phyloP scores from a whole-genome alignment of 1,284 basidiomycete species.

The Ceratobasidium sp. region DNA sequence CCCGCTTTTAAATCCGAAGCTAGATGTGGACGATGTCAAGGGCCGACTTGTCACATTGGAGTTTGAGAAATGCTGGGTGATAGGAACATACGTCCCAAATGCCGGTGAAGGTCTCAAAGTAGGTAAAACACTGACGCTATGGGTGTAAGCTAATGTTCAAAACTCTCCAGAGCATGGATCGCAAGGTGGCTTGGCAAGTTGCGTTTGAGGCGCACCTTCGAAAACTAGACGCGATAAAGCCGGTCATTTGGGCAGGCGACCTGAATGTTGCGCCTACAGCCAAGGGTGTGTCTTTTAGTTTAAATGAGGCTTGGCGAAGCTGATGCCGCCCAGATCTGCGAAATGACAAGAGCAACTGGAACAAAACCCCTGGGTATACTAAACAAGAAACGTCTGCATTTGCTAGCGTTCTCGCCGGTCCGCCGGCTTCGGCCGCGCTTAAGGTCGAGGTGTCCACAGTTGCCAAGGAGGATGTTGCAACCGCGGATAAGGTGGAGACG shows the following conservation, averaged over 20 bases:
- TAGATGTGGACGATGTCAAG: conserved; percentile 62
- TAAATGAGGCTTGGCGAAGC: not conserved
- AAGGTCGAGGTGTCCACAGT: not conserved
- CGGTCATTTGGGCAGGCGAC: conserved; percentile 91
- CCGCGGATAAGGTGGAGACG: conserved; percentile 48
- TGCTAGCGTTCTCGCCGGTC: conserved; percentile 52
- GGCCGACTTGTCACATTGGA: conserved; percentile 85
- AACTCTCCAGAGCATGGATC: conserved; percentile 69
- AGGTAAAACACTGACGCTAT: conserved; percentile 7
- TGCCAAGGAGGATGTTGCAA: not conserved
- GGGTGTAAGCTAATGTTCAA: not conserved
- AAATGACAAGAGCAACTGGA: conserved; percentile 77
- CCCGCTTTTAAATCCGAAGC: conserved; percentile 62
- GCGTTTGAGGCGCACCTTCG: conserved; percentile 80
- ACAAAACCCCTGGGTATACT: conserved; percentile 83
- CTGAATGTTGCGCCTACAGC: conserved; percentile 86
- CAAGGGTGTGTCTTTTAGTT: conserved; percentile 60
- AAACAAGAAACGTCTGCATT: conserved; percentile 68
- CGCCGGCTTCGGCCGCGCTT: not conserved
- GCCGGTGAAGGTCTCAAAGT: conserved; percentile 85
- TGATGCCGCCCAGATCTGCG: conserved; percentile 63
- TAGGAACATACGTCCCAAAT: conserved; percentile 91
- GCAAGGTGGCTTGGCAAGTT: conserved; percentile 79
- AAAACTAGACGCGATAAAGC: conserved; percentile 77
- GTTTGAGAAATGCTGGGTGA: conserved; percentile 74